Evolutionary conservation across 2,329 filamentous ascomycete genomes (phyloP), one percentile per base, ranked within the genome.

Genomic region (Ophiostoma triangulosporum): DNA sequence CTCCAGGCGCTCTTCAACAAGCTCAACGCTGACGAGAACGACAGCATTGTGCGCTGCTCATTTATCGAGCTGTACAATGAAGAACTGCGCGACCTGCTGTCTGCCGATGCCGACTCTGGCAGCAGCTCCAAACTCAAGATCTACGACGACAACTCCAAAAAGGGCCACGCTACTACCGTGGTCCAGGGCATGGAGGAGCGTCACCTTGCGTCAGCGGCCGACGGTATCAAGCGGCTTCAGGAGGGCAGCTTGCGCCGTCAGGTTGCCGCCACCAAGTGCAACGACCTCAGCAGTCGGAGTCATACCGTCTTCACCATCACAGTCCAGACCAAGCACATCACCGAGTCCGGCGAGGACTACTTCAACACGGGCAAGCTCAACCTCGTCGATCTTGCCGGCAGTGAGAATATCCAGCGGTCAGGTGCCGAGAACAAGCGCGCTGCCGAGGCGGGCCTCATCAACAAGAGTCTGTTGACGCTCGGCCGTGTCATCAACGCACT

Each of bases 61-160:
- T 98, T 97, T 64, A 97, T 98, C 62, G 93, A 98, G 66, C 74
- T 98, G 0, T 98, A 98, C 72, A 98, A 98, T 65, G 93, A 98
- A 68, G 93, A 98, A 63, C 75, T 98, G 26, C 85, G 91, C 40
- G 93, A 98, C 65, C 69, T 98, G 32, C 80, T 97, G 4, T 83
- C 91, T 0, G 68, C 75, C 0, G 93, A 98, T 51, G 90, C 96
- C 52, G 80, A 73, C 57, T 27, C 43, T 2, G 43, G 52, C 56
- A 22, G 32, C 51, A 43, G 40, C 40, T 50, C 52, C 17, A 97
- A 96, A 67, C 73, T 98, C 51, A 98, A 97, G 65, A 96, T 98
- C 54, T 98, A 83, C 65, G 93, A 98, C 59, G 93, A 96, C 64
- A 83, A 83, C 43, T 86, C 81, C 55, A 88, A 87, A 63, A 90